A percentile compares a stretch with the other conserved stretches of the same genome.
Conservation (phyloP, 352 stramenopile genomes). For the Globisporangium nodosum region DNA sequence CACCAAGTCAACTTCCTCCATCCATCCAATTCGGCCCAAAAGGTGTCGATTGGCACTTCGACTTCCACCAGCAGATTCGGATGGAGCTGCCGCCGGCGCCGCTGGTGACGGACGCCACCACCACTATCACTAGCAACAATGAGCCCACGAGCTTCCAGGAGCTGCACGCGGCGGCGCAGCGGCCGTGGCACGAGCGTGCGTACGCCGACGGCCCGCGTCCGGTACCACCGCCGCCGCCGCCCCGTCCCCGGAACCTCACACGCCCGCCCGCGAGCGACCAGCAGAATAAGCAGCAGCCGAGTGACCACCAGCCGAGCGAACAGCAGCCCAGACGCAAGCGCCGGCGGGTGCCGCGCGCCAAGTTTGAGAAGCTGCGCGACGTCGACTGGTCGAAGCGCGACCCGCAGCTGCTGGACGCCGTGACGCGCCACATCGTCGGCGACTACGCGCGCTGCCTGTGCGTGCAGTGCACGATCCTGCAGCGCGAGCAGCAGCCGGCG, state of each 20-base stretch:
- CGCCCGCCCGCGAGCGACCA: neutral
- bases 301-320: no score
- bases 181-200: constrained; percentile 8
- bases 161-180: constrained; percentile 2
- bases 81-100: neutral
- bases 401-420: neutral
- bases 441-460: constrained; percentile 13
- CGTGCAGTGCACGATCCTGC: constrained; percentile 9
- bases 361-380: constrained; percentile 1
- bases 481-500: neutral
- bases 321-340: neutral
- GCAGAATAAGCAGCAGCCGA: no score
- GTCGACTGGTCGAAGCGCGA: constrained; percentile 12
- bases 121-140: neutral
- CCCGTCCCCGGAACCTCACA: neutral
- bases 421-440: constrained; percentile 1
- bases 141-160: constrained; percentile 2
- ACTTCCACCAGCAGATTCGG: neutral
- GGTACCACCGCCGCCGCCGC: constrained; percentile 3
- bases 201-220: neutral
- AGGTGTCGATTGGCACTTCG: no score
- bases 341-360: neutral
- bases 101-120: no score
- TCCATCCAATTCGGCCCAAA: neutral
- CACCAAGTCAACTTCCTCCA: neutral